These are phyloP conservation scores for Debaryomyces subglobosus DNA, from an alignment of 1,139 yeast genomes.

Conservation along the genomic window DNA sequence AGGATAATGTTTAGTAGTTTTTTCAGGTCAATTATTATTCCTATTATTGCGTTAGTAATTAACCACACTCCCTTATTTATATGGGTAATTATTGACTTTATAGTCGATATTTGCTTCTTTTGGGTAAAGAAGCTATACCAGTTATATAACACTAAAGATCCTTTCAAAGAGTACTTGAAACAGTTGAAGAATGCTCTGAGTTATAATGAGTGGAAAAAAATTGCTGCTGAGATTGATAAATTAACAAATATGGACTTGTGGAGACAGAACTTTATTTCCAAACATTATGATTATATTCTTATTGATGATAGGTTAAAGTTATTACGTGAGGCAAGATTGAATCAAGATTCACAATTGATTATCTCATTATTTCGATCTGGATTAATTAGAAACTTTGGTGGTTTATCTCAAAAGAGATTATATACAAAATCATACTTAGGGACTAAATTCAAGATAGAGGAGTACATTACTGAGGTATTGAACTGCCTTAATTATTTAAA, in stretches of 20 bases:
- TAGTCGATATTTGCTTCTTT: conserved; percentile 60
- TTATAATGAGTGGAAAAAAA: conserved; percentile 63
- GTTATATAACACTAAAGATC: conserved; percentile 43
- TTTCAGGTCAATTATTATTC: conserved; percentile 2
- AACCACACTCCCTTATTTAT: conserved; percentile 62
- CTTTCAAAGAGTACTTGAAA: conserved; percentile 42
- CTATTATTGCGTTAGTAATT: conserved; percentile 17
- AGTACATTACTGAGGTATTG: conserved; percentile 76
- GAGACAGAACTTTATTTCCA: conserved; percentile 85
- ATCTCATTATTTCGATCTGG: conserved; percentile 81
- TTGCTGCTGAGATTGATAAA: conserved; percentile 63
- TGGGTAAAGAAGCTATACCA: conserved; percentile 53
- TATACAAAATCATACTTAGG: conserved; percentile 86
- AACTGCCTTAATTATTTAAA: conserved; percentile 63
- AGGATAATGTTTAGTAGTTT: background rate
- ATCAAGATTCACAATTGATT: conserved; percentile 59
- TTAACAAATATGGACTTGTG: conserved; percentile 73
- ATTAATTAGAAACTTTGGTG: conserved; percentile 85
- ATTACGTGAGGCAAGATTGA: conserved; percentile 62
- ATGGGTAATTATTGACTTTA: conserved; percentile 63
- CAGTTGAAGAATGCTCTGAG: conserved; percentile 45
- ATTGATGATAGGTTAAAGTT: conserved; percentile 73
- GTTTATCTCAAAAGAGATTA: conserved; percentile 77
- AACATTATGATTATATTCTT: conserved; percentile 80
- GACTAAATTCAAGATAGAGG: conserved; percentile 85